Percentiles rank a stretch among this genome's conserved stretches.
These are phyloP conservation scores for Symmetrospora coprosmae DNA, from an alignment of 768 basidiomycete species.

Conservation along the genomic window DNA sequence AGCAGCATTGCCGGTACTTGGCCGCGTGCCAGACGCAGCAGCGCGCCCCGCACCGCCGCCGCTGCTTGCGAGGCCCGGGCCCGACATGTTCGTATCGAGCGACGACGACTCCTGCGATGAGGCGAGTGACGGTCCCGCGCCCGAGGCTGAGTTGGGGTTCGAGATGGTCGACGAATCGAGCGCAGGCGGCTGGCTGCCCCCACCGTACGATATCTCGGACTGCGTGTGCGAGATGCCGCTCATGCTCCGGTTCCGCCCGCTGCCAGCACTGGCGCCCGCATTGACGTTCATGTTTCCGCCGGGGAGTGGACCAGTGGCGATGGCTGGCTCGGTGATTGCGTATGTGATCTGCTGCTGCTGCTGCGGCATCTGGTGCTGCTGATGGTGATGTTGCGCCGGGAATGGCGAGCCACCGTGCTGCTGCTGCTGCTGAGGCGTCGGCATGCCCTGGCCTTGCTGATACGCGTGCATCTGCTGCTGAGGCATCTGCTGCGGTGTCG, in stretches of 20 bases:
- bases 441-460: neutral
- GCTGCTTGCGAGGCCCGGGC: slow-evolving; percentile 7
- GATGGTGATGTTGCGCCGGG: neutral
- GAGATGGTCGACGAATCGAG: neutral
- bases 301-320: too few relatives aligned
- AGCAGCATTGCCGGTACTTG: neutral
- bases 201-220: slow-evolving; percentile 2
- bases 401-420: slow-evolving; percentile 8
- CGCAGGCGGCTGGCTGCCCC: neutral
- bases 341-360: neutral
- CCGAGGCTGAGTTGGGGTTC: too few relatives aligned
- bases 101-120: slow-evolving; percentile 10
- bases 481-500: neutral
- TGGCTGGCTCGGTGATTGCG: too few relatives aligned
- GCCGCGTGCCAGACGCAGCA: neutral
- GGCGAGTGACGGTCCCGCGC: too few relatives aligned
- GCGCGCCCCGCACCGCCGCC: neutral
- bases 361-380: neutral
- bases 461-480: neutral
- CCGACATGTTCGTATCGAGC: slow-evolving; percentile 1
- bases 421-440: neutral
- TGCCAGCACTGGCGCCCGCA: too few relatives aligned
- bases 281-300: too few relatives aligned
- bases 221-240: neutral
- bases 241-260: too few relatives aligned